phyloP scores from a whole-genome alignment of 768 basidiomycete species.

The Agrocybe pediades region DNA sequence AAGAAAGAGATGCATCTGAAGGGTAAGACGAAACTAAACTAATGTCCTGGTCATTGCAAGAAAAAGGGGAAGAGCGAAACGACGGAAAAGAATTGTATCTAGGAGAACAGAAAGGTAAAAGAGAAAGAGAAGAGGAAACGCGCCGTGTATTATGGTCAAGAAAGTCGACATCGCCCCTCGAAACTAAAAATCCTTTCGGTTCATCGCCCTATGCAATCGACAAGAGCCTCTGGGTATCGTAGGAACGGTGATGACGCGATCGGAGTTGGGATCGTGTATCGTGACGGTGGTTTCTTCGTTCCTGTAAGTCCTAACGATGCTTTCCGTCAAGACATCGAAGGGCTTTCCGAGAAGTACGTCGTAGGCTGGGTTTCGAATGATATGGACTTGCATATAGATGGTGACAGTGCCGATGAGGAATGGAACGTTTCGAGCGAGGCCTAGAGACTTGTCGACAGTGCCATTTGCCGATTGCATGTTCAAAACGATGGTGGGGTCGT shows the following conservation, averaged over 20 bases:
- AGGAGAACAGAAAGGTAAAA: no score
- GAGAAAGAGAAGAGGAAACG: no score
- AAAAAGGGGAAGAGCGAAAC: neutral
- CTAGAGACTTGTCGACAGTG: slow-evolving; percentile 18
- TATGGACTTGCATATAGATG: slow-evolving; percentile 28
- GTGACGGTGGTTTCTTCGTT: slow-evolving; percentile 19
- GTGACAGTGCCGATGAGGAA: slow-evolving; percentile 21
- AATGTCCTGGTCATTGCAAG: no score
- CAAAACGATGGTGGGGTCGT: slow-evolving; percentile 21
- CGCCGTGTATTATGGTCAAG: neutral
- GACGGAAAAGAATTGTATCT: no score
- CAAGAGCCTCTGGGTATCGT: slow-evolving; percentile 6
- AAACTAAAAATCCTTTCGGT: neutral
- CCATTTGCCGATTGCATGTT: slow-evolving; percentile 27
- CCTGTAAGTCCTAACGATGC: slow-evolving; percentile 11
- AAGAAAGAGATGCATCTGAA: no score
- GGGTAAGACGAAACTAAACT: no score
- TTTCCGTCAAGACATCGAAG: slow-evolving; percentile 19
- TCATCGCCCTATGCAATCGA: neutral
- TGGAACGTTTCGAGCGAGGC: slow-evolving; percentile 25
- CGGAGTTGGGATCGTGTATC: slow-evolving; percentile 17
- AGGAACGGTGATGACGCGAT: slow-evolving; percentile 6
- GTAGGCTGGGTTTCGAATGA: slow-evolving; percentile 26
- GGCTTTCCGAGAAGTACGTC: slow-evolving; percentile 19
- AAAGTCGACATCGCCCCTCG: neutral